Conservation (phyloP, 208 protist genomes). For the Acanthamoeba royreba region DNA sequence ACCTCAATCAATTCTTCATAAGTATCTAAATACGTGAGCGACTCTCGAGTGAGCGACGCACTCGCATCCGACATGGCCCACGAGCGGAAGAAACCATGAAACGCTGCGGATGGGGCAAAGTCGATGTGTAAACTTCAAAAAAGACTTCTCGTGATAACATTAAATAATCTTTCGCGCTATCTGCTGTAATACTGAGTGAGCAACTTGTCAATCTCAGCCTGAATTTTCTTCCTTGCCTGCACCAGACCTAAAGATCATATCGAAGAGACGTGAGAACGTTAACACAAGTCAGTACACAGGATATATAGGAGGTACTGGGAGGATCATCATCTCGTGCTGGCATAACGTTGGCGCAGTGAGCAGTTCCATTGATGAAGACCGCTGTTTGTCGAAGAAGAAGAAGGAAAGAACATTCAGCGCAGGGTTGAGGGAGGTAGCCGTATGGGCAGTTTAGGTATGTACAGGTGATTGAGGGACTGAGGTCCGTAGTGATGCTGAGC, state of each 20-base stretch:
- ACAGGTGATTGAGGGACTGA: not conserved
- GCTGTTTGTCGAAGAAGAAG: not conserved
- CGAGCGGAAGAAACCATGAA: too few species aligned
- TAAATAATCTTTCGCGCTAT: too few species aligned
- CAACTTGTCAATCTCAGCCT: constrained; percentile 29
- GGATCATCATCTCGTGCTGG: not conserved
- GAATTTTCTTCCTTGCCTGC: constrained; percentile 34
- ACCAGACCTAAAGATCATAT: not conserved
- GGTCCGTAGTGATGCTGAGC: not conserved
- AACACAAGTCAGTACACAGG: not conserved
- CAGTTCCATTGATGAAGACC: constrained; percentile 45
- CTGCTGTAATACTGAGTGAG: not conserved
- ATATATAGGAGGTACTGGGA: not conserved
- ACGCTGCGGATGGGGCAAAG: too few species aligned
- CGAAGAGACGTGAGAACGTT: not conserved
- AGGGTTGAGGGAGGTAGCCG: too few species aligned
- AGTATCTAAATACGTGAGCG: too few species aligned
- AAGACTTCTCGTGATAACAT: too few species aligned
- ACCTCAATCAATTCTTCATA: not conserved
- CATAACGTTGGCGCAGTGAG: constrained; percentile 43
- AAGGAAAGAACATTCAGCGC: too few species aligned
- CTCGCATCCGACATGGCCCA: too few species aligned
- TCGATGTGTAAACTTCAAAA: too few species aligned
- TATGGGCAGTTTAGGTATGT: not conserved
- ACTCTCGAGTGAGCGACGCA: too few species aligned